These are phyloP conservation scores for Rhizophagus sp. DNA, from an alignment of 192 early-diverging fungal species.

Conservation along the genomic window DNA sequence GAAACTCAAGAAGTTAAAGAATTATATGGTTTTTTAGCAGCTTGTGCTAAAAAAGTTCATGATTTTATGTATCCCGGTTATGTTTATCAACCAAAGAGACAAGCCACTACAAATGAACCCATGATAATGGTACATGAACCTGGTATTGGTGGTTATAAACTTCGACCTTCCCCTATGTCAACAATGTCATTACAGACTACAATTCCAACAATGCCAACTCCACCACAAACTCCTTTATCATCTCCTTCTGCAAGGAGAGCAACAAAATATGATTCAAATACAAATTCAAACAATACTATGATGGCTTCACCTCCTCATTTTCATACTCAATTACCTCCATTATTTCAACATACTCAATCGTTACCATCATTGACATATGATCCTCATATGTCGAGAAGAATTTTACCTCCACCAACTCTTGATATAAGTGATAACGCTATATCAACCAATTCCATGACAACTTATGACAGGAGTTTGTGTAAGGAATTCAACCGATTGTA, in stretches of 20 bases:
- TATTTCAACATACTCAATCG: background rate
- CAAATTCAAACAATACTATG: background rate
- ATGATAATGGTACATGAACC: slow-evolving; percentile 28
- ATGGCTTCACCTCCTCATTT: background rate
- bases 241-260: background rate
- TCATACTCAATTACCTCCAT: background rate
- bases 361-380: background rate
- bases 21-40: background rate
- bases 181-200: background rate
- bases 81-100: slow-evolving; percentile 23
- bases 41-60: slow-evolving; percentile 10
- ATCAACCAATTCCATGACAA: background rate
- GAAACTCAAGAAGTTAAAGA: slow-evolving; percentile 20
- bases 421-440: background rate
- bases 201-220: background rate
- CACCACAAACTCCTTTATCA: background rate
- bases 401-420: background rate
- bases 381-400: background rate
- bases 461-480: background rate
- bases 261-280: background rate
- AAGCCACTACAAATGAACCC: slow-evolving; percentile 19
- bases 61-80: slow-evolving; percentile 19
- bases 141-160: slow-evolving; percentile 9
- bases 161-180: background rate
- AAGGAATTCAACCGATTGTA: background rate